Base-by-base conservation (phyloP, 2,329 filamentous ascomycete genomes). In the Aspergillus brasiliensis region DNA sequence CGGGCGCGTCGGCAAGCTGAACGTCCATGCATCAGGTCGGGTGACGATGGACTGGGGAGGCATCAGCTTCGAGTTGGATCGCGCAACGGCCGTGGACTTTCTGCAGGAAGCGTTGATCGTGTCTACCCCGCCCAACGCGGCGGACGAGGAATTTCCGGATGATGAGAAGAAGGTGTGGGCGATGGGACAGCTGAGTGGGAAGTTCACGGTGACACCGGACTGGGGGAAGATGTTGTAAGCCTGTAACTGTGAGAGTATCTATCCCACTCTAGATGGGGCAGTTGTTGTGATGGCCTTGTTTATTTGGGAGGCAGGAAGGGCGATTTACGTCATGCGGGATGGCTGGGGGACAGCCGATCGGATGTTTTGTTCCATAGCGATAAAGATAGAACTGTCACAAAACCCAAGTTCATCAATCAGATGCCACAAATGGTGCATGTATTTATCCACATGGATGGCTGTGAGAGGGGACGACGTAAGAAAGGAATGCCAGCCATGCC, bases 41-140 rank as follows among this genome's bases (percentile, higher is more conserved):
- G 84, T 86, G 34, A 85, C 83, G 10, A 74, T 89, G 63, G 80
- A 86, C 66, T 89, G 86, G 86, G 86, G 86, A 47, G 84, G 85
- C 11, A 84, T 84, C 46, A 82, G 79, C 63, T 81, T 88, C 67
- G 82, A 85, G 60, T 73, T 89, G 17, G 80, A 80, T 57, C 82
- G 84, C 58, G 86, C 84, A 0, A 81, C 82, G 11, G 79, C 82
- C 8, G 81, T 83, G 42, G 79, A 80, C 23, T 88, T 88, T 67
- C 71, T 87, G 60, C 85, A 89, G 72, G 86, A 88, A 69, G 83
- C 85, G 0, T 76, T 88, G 23, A 74, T 79, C 23, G 69, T 74
- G 27, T 76, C 74, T 56, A 67, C 64, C 52, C 65, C 65, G 51
- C 69, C 67, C 23, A 67, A 60, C 46, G 61, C 58, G 34, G 54